phyloP scores from a whole-genome alignment of 1,139 yeast genomes.

The Pichia sorboxylosa region DNA sequence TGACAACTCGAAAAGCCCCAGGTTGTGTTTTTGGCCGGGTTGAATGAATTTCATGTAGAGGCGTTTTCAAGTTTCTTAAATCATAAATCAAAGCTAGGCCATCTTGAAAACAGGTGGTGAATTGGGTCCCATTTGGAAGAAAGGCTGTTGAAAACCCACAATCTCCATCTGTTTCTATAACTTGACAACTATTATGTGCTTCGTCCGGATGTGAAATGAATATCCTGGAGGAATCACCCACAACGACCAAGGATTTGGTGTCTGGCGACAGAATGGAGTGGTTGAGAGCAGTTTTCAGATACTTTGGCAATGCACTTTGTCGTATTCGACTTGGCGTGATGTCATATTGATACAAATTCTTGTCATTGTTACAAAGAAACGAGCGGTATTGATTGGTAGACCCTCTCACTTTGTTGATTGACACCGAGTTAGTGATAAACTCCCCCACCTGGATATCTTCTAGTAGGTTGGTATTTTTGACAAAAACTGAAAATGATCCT shows the following conservation, averaged over 20 bases:
- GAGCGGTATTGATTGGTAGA: conserved; percentile 34
- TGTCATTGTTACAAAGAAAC: conserved; percentile 75
- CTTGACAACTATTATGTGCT: conserved; percentile 16
- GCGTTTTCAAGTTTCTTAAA: conserved; percentile 44
- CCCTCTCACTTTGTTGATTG: conserved; percentile 32
- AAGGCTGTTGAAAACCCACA: conserved; percentile 80
- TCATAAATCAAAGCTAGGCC: conserved; percentile 74
- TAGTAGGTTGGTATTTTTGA: conserved; percentile 32
- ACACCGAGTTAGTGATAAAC: conserved; percentile 75
- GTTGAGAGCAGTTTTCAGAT: conserved; percentile 42
- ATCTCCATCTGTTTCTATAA: conserved; percentile 51
- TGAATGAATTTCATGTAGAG: conserved; percentile 44
- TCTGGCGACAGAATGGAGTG: conserved; percentile 54
- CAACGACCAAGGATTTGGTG: conserved; percentile 38
- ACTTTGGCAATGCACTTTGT: conserved; percentile 11
- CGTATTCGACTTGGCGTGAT: conserved; percentile 37
- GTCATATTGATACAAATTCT: conserved; percentile 53
- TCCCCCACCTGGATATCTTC: conserved; percentile 58
- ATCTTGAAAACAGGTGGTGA: conserved; percentile 77
- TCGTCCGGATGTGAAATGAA: conserved; percentile 37
- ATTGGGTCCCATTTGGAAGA: conserved; percentile 57
- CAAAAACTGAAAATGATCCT: conserved; percentile 9
- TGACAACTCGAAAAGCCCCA: conserved; percentile 52
- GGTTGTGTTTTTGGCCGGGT: conserved; percentile 40
- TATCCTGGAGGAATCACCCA: conserved; percentile 49